These are phyloP conservation scores for Patellifolia procumbens DNA, from an alignment of 179 eudicot species.

Conservation along the genomic window DNA sequence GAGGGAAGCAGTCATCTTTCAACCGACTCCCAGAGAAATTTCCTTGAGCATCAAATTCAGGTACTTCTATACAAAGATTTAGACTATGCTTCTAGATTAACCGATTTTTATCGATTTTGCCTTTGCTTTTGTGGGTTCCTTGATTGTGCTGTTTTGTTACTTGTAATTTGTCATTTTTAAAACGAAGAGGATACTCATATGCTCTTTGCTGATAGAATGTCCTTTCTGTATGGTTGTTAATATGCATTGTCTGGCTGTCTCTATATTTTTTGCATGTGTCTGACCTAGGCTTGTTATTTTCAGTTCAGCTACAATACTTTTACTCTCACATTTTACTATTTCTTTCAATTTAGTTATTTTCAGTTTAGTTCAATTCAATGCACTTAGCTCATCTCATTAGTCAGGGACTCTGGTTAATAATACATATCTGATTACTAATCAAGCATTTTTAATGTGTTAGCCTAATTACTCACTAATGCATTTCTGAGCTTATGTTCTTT, in stretches of 20 bases:
- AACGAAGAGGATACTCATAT: background rate
- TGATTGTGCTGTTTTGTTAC: background rate
- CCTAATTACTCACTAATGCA: background rate
- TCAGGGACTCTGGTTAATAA: no score
- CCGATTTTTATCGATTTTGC: background rate
- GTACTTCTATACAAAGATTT: constrained; percentile 33
- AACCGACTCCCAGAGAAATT: constrained; percentile 48
- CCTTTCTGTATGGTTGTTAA: background rate
- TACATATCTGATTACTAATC: background rate
- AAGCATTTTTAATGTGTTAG: background rate
- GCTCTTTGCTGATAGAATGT: constrained; percentile 2
- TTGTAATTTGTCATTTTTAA: background rate
- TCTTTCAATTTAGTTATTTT: no score
- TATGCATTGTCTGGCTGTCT: background rate
- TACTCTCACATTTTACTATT: no score
- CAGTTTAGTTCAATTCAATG: no score
- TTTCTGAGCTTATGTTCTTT: background rate
- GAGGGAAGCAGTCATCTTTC: constrained; percentile 34
- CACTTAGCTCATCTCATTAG: no score
- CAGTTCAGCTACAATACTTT: no score
- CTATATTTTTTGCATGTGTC: background rate
- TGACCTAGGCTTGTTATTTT: background rate
- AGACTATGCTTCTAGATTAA: background rate
- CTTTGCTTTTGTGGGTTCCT: background rate
- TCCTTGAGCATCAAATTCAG: constrained; percentile 76